phyloP scores from a whole-genome alignment of 2,329 filamentous ascomycete genomes.

The Penicillium digitatum region DNA sequence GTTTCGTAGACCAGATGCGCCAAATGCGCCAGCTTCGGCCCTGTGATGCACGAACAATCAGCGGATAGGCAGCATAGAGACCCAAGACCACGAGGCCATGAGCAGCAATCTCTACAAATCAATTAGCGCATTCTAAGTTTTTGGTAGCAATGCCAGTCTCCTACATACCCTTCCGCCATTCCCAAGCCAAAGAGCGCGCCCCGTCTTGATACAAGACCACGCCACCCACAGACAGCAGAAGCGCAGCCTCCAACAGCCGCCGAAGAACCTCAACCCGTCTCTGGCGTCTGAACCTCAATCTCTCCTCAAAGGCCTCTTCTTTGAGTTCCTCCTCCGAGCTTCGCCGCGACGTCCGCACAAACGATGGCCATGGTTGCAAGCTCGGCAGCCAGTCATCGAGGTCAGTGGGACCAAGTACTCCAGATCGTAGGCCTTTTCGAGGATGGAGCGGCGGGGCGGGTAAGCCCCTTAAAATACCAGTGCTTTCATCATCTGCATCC shows the following conservation, averaged over 20 bases:
- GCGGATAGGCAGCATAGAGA: conserved; percentile 52
- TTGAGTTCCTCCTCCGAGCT: conserved; percentile 33
- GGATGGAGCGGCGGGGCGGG: conserved; percentile 70
- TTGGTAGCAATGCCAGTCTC: background rate
- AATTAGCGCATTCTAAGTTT: conserved; percentile 6
- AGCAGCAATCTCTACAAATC: conserved; percentile 32
- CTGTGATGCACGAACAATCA: conserved; percentile 47
- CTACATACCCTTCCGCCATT: conserved; percentile 39
- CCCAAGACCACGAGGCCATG: conserved; percentile 30
- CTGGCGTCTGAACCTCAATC: conserved; percentile 29
- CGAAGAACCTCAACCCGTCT: conserved; percentile 43
- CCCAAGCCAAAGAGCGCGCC: conserved; percentile 31
- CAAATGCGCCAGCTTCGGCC: conserved; percentile 26
- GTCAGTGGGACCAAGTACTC: conserved; percentile 22
- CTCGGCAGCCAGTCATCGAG: conserved; percentile 31
- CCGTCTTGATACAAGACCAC: conserved; percentile 39
- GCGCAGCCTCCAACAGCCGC: conserved; percentile 52
- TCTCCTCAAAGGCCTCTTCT: conserved; percentile 21
- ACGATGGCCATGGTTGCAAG: conserved; percentile 32
- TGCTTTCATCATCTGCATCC: conserved; percentile 89
- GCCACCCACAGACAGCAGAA: conserved; percentile 52
- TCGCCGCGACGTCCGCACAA: conserved; percentile 29
- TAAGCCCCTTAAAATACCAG: conserved; percentile 69
- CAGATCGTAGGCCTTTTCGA: conserved; percentile 70
- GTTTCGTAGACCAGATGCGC: conserved; percentile 27